phyloP scores from a whole-genome alignment of 306 rosid genomes.

The Abrus precatorius region DNA sequence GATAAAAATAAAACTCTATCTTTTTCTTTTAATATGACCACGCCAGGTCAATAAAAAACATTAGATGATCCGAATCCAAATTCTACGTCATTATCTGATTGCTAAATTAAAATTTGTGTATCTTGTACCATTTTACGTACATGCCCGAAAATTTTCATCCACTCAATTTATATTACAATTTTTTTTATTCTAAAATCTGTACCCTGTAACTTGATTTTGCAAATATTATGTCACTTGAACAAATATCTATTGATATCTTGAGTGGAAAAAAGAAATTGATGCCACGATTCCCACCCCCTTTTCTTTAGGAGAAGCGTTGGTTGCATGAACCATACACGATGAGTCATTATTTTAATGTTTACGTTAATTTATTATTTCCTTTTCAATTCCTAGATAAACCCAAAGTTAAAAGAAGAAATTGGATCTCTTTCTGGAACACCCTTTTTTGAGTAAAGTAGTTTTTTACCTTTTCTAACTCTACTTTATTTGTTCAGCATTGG shows the following conservation, averaged over 20 bases:
- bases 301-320: background rate
- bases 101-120: background rate
- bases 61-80: too few species aligned
- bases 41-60: too few species aligned
- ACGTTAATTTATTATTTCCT: background rate
- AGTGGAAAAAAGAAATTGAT: constrained; percentile 4
- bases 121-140: background rate
- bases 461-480: constrained; percentile 14
- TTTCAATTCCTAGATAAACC: constrained; percentile 15
- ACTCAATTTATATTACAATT: background rate
- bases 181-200: background rate
- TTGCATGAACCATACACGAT: constrained; percentile 1
- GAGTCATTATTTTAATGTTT: background rate
- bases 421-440: constrained; percentile 9
- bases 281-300: background rate
- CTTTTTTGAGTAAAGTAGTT: constrained; percentile 33
- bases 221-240: constrained; percentile 1
- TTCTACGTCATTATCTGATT: background rate
- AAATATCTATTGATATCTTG: background rate
- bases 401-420: background rate
- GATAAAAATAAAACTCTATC: too few species aligned
- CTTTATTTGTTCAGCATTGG: constrained; percentile 72
- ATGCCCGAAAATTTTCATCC: background rate
- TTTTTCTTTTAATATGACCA: too few species aligned
- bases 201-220: too few species aligned